Conservation (phyloP, 106 monocot genomes). For the Cymbidium sinense region DNA sequence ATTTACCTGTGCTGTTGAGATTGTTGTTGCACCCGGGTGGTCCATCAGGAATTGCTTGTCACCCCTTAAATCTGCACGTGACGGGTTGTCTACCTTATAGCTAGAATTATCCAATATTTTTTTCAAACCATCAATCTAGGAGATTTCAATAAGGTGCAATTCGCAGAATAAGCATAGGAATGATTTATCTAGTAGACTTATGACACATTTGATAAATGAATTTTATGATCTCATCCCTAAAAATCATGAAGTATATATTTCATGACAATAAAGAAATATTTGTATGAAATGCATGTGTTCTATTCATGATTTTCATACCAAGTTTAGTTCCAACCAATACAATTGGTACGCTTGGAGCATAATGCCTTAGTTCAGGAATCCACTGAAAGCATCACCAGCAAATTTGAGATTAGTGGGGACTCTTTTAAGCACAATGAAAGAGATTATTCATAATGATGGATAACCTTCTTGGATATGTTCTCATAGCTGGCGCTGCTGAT, state of each 20-base stretch:
- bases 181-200: not conserved
- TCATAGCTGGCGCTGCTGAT: slow-evolving; percentile 76
- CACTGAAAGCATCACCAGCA: slow-evolving; percentile 34
- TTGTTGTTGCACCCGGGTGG: slow-evolving; percentile 54
- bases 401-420: not conserved
- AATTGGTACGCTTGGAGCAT: slow-evolving; percentile 72
- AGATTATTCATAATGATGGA: not conserved
- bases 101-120: too few species aligned
- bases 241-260: not conserved
- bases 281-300: not conserved
- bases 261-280: not conserved
- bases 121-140: too few species aligned
- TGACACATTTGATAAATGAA: not conserved
- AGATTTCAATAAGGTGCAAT: not conserved
- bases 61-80: slow-evolving; percentile 59
- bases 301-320: slow-evolving; percentile 23
- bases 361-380: slow-evolving; percentile 70
- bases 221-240: too few species aligned
- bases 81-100: too few species aligned
- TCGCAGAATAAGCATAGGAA: too few species aligned
- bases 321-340: slow-evolving; percentile 68
- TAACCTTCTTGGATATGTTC: slow-evolving; percentile 70
- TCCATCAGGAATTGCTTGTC: slow-evolving; percentile 61
- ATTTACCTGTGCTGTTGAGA: slow-evolving; percentile 57
- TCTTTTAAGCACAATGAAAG: not conserved